Evolutionary conservation across 768 basidiomycete species (phyloP), one percentile per base, ranked within the genome.

Genomic region (Boletus pseudo-olivaceus): DNA sequence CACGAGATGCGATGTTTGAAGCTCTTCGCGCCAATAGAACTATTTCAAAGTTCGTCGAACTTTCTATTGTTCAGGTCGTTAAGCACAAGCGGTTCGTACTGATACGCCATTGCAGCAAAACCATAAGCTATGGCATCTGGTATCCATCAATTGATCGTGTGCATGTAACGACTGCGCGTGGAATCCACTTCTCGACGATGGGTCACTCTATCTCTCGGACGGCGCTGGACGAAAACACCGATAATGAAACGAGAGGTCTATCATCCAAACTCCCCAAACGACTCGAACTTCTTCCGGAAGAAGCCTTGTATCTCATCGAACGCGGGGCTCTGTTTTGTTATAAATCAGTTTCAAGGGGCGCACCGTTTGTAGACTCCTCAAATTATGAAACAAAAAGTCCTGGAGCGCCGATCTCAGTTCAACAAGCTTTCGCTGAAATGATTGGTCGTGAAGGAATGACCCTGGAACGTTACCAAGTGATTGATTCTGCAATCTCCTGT

Each of bases 281-380:
- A 27, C 73, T 92, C 17, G 93, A 98, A 64, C 77, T 99, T 0
- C 78, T 99, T 2, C 97, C 97, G 0, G 97, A 99, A 73, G 97
- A 99, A 73, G 84, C 92, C 0, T 78, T 99, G 17, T 98, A 98
- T 75, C 81, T 98, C 32, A 79, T 96, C 42, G 97, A 98, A 71
- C 76, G 95, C 40, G 96, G 97, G 0, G 80, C 88, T 2, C 73
- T 98, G 57, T 88, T 90, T 57, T 93, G 93, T 63, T 93, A 87
- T 82, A 87, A 84, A 64, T 75, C 82, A 1, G 65, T 64, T 12
- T 69, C 73, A 29, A 15, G 71, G 30, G 57, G 69, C 34, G 42
- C 67, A 14, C 47, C 71, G 10, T 47, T 19, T 12, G 23, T 32
- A 19, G 62, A 58, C 9, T 17, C 47, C 41, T 46, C 27, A 7